Evolutionary conservation across 106 monocot species (phyloP).

Genomic region (Iris macrosiphon): DNA sequence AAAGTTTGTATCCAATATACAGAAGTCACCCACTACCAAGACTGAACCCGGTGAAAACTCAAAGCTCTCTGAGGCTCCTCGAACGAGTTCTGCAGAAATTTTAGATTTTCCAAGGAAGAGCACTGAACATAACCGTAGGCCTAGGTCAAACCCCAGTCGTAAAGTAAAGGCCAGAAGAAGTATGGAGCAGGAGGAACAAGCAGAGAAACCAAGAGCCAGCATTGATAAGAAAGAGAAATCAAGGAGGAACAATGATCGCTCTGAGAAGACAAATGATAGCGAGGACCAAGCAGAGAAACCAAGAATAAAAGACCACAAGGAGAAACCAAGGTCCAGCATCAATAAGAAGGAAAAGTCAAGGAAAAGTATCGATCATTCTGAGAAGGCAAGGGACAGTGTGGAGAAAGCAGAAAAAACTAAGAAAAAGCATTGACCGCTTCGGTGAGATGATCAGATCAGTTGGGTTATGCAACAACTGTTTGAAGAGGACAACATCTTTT

Average conservation of each 20-base stretch:
- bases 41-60: conserved; percentile 11
- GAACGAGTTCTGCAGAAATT: conserved; percentile 21
- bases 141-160: conserved; percentile 4
- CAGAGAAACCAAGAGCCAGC: conserved; percentile 3
- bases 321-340: too few species aligned
- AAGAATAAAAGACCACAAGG: conserved; percentile 7
- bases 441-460: conserved; percentile 46
- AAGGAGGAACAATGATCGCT: conserved; percentile 11
- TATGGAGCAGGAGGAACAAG: background rate
- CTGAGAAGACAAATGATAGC: conserved; percentile 8
- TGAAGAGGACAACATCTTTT: conserved; percentile 22
- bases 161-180: conserved; percentile 4
- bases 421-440: conserved; percentile 46
- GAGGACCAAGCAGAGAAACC: conserved; percentile 16
- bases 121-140: conserved; percentile 7
- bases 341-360: too few species aligned
- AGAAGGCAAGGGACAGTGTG: conserved; percentile 2
- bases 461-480: conserved; percentile 51
- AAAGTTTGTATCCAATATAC: conserved; percentile 50
- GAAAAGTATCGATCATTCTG: conserved; percentile 14
- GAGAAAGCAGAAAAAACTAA: conserved; percentile 39
- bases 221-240: conserved; percentile 3
- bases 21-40: conserved; percentile 14
- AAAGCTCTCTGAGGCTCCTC: conserved; percentile 20
- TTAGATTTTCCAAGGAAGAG: conserved; percentile 20